phyloP scores from a whole-genome alignment of 352 stramenopile genomes.

The Globisporangium uncinulatum region DNA sequence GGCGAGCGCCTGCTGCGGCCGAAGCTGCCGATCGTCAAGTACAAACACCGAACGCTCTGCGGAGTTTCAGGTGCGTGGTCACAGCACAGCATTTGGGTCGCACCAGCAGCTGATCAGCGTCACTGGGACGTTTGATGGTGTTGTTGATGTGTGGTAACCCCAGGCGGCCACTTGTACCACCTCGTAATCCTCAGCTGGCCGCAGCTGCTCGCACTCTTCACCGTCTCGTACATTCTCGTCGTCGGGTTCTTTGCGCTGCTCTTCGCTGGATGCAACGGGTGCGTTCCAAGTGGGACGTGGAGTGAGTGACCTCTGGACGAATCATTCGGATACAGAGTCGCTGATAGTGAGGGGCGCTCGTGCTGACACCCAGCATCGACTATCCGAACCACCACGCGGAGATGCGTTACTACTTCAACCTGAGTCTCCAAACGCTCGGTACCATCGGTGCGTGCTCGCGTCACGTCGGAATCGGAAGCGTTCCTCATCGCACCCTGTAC shows the following conservation, averaged over 20 bases:
- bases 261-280: conserved; percentile 37
- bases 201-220: conserved; percentile 37
- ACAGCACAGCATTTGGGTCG: too few species aligned
- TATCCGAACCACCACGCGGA: conserved; percentile 9
- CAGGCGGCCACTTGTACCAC: conserved; percentile 42
- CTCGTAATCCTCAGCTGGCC: conserved; percentile 43
- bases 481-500: neutral
- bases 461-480: neutral
- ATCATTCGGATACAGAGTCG: too few species aligned
- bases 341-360: neutral
- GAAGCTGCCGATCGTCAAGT: conserved; percentile 37
- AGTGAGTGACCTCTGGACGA: neutral
- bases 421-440: conserved; percentile 57
- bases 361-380: neutral
- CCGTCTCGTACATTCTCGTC: conserved; percentile 37
- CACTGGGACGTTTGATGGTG: too few species aligned
- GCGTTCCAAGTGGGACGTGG: neutral
- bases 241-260: conserved; percentile 44
- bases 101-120: too few species aligned
- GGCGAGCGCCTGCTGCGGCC: conserved; percentile 28
- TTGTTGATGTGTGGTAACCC: neutral
- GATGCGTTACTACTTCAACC: conserved; percentile 47
- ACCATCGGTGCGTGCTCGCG: conserved; percentile 28
- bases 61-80: conserved; percentile 23
- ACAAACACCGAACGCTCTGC: conserved; percentile 33